Evolutionary conservation across 352 stramenopile genomes (phyloP), one percentile per base, ranked within the genome.

Genomic region (Paralagenidium karlingii): DNA sequence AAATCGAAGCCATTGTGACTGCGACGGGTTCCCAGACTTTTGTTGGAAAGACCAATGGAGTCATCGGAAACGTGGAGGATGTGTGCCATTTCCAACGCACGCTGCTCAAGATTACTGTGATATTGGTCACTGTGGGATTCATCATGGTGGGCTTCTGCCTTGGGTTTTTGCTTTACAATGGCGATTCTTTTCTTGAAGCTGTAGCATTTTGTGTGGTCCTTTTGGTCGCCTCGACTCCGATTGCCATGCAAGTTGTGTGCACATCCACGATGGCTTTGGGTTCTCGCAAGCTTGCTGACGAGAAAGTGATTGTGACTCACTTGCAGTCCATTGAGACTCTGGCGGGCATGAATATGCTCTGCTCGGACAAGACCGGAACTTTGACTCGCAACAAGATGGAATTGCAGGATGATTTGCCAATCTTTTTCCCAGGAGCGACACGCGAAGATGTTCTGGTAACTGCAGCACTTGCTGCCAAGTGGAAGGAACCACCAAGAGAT

Each of bases 331-430:
- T 98, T 47, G 83, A 98, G 43, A 89, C 90, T 9, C 68, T 98
- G 21, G 88, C 88, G 20, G 62, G 68, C 16, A 96, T 97, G 78
- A 82, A 83, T 54, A 82, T 97, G 55, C 64, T 98, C 12, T 98
- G 89, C 61, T 95, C 78, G 18, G 94, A 98, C 65, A 98, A 97
- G 66, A 98, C 90, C 8, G 91, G 87, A 26, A 97, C 89, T 34
- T 71, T 97, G 22, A 98, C 92, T 13, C 69, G 88, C 43, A 95
- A 96, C 64, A 94, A 96, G 60, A 88, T 98, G 60, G 74, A 95
- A 36, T 60, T 97, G 24, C 82, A 96, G 60, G 80, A 94, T 30
- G 85, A 96, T 41, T 60, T 93, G 21, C 81, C 86, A 2, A 85
- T 94, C 43, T 94, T 91, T 55, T 68, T 73, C 40, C 61, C 65